Conservation (phyloP, 1,284 basidiomycete genomes). For the Bjerkandera adusta region DNA sequence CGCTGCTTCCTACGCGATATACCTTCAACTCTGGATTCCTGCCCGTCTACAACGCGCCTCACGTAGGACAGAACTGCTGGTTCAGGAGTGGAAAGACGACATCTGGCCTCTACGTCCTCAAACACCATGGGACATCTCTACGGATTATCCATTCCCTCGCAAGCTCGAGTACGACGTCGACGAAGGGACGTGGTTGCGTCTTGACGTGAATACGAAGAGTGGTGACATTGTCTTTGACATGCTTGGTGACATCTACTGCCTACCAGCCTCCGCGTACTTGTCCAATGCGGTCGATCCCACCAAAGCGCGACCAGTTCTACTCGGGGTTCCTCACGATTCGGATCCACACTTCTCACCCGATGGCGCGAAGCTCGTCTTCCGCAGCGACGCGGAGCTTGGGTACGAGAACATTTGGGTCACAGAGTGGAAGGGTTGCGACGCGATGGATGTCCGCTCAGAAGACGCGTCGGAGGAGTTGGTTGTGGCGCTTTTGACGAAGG, state of each 20-base stretch:
- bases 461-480: slow-evolving; percentile 28
- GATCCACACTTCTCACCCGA: slow-evolving; percentile 71
- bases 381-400: slow-evolving; percentile 68
- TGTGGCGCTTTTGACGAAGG: slow-evolving; percentile 35
- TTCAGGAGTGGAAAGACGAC: slow-evolving; percentile 55
- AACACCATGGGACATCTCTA: slow-evolving; percentile 74
- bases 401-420: slow-evolving; percentile 73
- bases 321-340: slow-evolving; percentile 64
- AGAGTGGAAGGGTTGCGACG: slow-evolving; percentile 59
- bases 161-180: slow-evolving; percentile 62
- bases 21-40: neutral
- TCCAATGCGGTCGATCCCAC: slow-evolving; percentile 11
- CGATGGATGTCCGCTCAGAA: slow-evolving; percentile 48
- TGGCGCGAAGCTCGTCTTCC: slow-evolving; percentile 58
- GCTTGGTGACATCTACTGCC: slow-evolving; percentile 70
- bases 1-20: neutral
- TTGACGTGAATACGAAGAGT: slow-evolving; percentile 64
- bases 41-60: neutral
- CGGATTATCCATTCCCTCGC: slow-evolving; percentile 66
- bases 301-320: slow-evolving; percentile 49
- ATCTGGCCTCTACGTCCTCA: slow-evolving; percentile 63
- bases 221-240: slow-evolving; percentile 77
- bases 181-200: slow-evolving; percentile 71
- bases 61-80: slow-evolving; percentile 21
- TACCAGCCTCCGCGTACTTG: slow-evolving; percentile 43